Percentiles rank a stretch among this genome's conserved stretches.
These are phyloP conservation scores for Linnemannia zychae DNA, from an alignment of 192 early-diverging fungal genomes.

Conservation along the genomic window DNA sequence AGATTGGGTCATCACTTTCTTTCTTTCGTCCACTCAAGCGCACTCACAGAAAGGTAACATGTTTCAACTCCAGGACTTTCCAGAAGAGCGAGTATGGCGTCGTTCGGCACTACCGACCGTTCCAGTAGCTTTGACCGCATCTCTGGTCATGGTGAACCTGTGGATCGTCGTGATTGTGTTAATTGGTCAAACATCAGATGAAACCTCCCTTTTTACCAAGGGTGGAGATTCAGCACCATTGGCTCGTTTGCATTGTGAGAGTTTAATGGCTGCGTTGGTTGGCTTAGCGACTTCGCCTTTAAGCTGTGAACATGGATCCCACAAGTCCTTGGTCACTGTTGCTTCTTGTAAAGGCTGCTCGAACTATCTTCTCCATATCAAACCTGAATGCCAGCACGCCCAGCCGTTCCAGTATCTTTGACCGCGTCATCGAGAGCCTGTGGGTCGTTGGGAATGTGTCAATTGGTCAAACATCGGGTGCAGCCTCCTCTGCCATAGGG, in stretches of 20 bases:
- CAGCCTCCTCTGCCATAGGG: conserved; percentile 20
- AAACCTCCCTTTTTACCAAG: conserved; percentile 9
- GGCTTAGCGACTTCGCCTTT: conserved; percentile 33
- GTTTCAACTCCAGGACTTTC: conserved; percentile 8
- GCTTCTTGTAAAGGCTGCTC: conserved; percentile 35
- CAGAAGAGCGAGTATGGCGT: conserved; percentile 28
- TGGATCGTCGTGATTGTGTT: conserved; percentile 34
- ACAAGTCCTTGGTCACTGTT: conserved; percentile 42
- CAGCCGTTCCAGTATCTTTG: conserved; percentile 22
- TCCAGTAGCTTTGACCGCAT: neutral
- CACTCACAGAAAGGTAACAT: conserved; percentile 26
- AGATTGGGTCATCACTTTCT: too few relatives aligned
- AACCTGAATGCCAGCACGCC: conserved; percentile 18
- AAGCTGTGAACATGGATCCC: conserved; percentile 30
- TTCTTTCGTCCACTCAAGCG: too few relatives aligned
- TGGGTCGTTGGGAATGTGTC: conserved; percentile 40
- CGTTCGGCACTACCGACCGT: conserved; percentile 29
- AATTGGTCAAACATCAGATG: conserved; percentile 37
- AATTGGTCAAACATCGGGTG: conserved; percentile 44
- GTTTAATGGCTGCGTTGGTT: conserved; percentile 39
- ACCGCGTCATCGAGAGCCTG: conserved; percentile 19
- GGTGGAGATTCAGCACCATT: conserved; percentile 29
- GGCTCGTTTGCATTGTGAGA: conserved; percentile 38
- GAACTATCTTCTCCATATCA: conserved; percentile 9
- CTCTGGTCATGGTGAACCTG: neutral